Evolutionary conservation across 108 stramenopile genomes (phyloP), one percentile per base, ranked within the genome.

Genomic region (Halocafeteria seosinensis): DNA sequence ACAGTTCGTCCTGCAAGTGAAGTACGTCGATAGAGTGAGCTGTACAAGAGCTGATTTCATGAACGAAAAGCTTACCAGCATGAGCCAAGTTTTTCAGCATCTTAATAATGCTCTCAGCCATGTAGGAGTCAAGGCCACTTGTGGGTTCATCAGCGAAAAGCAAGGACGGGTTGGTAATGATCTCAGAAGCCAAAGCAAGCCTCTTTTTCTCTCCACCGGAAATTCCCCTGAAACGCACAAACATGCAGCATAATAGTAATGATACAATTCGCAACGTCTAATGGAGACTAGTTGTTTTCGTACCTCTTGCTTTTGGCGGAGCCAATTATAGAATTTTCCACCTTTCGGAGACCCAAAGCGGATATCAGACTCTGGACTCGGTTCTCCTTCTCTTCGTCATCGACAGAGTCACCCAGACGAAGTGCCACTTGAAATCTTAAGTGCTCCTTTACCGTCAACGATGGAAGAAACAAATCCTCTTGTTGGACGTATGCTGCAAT

Each of bases 121-220:
- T 29, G 25, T 12, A 13, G 38, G 68, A 62, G 63, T 74, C 73
- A 13, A 74, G 63, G 23, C 73, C 73, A 23, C 66, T 55, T n/a
- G 73, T 74, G 35, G 73, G 73, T 66, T 74, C 73, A 66, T 74
- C 73, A 11, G 69, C 51, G 36, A 66, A 37, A 60, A 70, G 58
- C 26, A 71, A 35, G 13, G 51, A 17, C 34, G 37, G 31, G 1
- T 32, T 17, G 11, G 65, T 23, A 21, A 74, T 24, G 27, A 74
- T n/a, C 23, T 74, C 73, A 13, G 63, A 24, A 27, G 42, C 73
- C 27, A 74, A 58, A 61, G 50, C 21, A 13, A 65, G 27, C 13
- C 73, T 57, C 59, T 71, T 70, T 23, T 37, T 23, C 65, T 74
- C 69, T 13, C 73, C 73, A 24, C 73, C 73, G 1, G 65, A 67